Conservation (phyloP, 768 basidiomycete species). For the Lentinula detonsa region DNA sequence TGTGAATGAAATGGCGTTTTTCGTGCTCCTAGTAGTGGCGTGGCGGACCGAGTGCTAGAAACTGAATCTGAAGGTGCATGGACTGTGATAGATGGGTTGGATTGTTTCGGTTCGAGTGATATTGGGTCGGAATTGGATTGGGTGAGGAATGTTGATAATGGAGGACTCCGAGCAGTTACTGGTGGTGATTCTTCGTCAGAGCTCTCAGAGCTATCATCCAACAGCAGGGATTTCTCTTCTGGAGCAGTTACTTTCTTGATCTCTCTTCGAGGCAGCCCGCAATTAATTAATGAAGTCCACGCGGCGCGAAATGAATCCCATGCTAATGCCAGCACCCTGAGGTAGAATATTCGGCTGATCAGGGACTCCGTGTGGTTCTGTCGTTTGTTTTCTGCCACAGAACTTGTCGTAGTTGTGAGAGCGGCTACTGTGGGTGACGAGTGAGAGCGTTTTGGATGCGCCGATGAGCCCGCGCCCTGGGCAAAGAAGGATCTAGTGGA, state of each 20-base stretch:
- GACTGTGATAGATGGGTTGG: not conserved
- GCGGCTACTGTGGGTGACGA: constrained; percentile 47
- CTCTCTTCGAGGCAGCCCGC: constrained; percentile 9
- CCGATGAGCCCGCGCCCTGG: constrained; percentile 21
- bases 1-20: constrained; percentile 74
- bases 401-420: constrained; percentile 15
- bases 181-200: constrained; percentile 20
- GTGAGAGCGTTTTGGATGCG: constrained; percentile 48
- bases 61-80: constrained; percentile 12
- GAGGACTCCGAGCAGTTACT: not conserved
- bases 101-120: not conserved
- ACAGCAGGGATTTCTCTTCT: constrained; percentile 28
- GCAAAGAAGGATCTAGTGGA: constrained; percentile 47
- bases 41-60: constrained; percentile 33
- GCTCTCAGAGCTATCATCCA: constrained; percentile 26
- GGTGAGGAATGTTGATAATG: not conserved
- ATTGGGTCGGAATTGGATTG: constrained; percentile 6
- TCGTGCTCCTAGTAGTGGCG: constrained; percentile 44
- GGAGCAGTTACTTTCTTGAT: constrained; percentile 16
- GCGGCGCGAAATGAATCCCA: constrained; percentile 66
- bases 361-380: constrained; percentile 35
- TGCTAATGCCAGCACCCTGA: constrained; percentile 60
- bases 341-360: constrained; percentile 59
- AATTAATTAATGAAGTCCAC: constrained; percentile 41
- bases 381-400: constrained; percentile 22